These are phyloP conservation scores for Erodium texanum DNA, from an alignment of 441 rosid genomes.

Conservation along the genomic window DNA sequence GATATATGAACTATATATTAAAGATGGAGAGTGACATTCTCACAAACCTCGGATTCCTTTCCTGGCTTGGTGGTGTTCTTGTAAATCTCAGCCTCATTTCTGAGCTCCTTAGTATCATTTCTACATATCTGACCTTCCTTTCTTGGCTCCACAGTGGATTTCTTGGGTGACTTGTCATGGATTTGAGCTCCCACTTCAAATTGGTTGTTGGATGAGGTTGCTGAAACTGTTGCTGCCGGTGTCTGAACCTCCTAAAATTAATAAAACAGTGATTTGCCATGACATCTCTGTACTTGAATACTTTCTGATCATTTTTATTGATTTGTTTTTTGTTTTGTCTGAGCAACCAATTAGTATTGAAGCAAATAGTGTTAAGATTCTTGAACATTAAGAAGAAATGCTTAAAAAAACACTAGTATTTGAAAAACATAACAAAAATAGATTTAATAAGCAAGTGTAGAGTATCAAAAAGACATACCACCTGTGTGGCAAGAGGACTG, in stretches of 20 bases:
- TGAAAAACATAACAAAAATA: too few species aligned
- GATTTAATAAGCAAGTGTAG: too few species aligned
- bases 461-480: background rate
- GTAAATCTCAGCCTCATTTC: background rate
- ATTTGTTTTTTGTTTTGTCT: too few species aligned
- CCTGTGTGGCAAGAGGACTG: background rate
- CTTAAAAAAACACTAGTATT: too few species aligned
- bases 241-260: background rate
- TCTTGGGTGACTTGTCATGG: background rate
- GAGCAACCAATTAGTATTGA: too few species aligned
- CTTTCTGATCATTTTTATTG: too few species aligned
- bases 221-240: background rate
- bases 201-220: background rate
- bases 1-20: too few species aligned
- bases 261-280: background rate
- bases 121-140: background rate
- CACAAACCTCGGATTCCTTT: too few species aligned
- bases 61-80: background rate
- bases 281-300: background rate
- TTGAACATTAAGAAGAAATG: too few species aligned
- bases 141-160: background rate
- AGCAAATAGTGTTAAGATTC: too few species aligned
- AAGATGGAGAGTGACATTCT: too few species aligned
- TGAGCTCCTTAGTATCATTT: background rate
- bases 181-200: too few species aligned